These are phyloP conservation scores for Botrytis byssoidea DNA, from an alignment of 2,329 filamentous ascomycete genomes.

Conservation along the genomic window DNA sequence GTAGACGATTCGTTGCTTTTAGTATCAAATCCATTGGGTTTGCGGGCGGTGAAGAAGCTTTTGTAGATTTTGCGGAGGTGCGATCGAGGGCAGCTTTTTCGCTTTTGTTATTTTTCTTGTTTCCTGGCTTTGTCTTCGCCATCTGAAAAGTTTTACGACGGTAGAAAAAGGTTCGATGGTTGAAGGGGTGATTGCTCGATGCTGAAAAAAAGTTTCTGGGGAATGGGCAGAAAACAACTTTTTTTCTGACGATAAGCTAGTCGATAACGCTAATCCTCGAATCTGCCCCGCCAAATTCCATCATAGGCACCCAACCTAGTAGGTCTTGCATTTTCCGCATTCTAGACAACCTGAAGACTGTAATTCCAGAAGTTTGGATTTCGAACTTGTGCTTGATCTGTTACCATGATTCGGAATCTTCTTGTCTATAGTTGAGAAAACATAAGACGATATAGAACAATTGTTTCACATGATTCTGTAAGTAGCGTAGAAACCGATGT, in stretches of 20 bases:
- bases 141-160: conserved; percentile 26
- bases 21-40: conserved; percentile 32
- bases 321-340: neutral
- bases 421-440: neutral
- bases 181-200: neutral
- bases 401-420: neutral
- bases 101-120: conserved; percentile 36
- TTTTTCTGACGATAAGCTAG: conserved; percentile 23
- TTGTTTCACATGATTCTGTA: neutral
- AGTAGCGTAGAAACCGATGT: neutral
- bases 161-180: neutral
- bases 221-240: conserved; percentile 21
- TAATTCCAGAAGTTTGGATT: neutral
- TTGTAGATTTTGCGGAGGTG: conserved; percentile 31
- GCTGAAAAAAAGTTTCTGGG: conserved; percentile 13
- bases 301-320: neutral
- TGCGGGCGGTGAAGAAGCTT: conserved; percentile 30
- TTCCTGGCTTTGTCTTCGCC: conserved; percentile 40
- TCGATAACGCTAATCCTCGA: conserved; percentile 20
- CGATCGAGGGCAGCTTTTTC: conserved; percentile 36
- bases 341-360: neutral
- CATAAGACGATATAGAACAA: neutral
- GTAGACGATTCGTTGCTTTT: conserved; percentile 35
- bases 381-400: neutral
- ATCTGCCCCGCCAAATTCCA: conserved; percentile 14